These are phyloP conservation scores for Mycena amicta DNA, from an alignment of 768 basidiomycete genomes.

Conservation along the genomic window DNA sequence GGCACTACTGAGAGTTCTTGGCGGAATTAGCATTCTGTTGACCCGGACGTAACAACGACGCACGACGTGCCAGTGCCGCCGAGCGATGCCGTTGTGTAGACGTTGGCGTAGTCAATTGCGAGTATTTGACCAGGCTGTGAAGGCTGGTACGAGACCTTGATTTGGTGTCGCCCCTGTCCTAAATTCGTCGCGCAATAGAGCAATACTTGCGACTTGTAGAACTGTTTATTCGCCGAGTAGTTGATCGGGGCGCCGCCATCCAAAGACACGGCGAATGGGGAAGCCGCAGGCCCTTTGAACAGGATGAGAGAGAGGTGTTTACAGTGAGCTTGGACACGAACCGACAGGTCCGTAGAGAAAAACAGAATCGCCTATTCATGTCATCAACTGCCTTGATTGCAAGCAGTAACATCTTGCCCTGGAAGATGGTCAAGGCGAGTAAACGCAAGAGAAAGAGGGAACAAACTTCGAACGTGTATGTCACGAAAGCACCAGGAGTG, in stretches of 20 bases:
- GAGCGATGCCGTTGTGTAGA: constrained; percentile 30
- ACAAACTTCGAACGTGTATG: constrained; percentile 44
- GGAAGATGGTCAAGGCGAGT: not conserved
- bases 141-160: constrained; percentile 20
- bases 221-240: constrained; percentile 26
- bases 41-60: not conserved
- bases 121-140: constrained; percentile 24
- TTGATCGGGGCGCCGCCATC: constrained; percentile 30
- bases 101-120: constrained; percentile 34
- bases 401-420: constrained; percentile 19
- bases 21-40: not conserved
- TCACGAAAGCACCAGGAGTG: constrained; percentile 32
- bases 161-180: constrained; percentile 23
- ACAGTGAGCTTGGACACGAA: not conserved
- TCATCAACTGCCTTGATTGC: constrained; percentile 9
- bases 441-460: not conserved
- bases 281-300: constrained; percentile 30
- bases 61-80: constrained; percentile 24
- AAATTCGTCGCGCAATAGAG: constrained; percentile 16
- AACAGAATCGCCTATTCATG: constrained; percentile 42
- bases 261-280: constrained; percentile 38
- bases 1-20: constrained; percentile 16
- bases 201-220: constrained; percentile 27
- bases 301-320: not conserved
- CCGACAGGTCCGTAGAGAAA: constrained; percentile 46